Evolutionary conservation across 371 early-diverging fungal species (phyloP).

Genomic region (Batkoa obscura): DNA sequence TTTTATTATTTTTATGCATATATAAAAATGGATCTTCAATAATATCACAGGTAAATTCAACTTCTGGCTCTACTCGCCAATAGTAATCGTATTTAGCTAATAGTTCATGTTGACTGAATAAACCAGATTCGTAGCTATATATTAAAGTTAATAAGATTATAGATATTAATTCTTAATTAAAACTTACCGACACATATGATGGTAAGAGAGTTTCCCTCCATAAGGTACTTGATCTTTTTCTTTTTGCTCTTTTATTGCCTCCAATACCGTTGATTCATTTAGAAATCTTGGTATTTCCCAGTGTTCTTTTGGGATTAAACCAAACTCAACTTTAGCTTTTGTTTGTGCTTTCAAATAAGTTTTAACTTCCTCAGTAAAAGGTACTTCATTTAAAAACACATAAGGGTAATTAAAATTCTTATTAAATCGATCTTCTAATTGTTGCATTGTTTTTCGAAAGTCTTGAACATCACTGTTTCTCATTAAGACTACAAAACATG

Average conservation of each 20-base stretch:
- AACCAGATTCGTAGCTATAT: constrained; percentile 80
- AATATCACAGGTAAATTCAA: constrained; percentile 66
- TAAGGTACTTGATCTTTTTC: constrained; percentile 38
- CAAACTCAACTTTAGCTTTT: constrained; percentile 26
- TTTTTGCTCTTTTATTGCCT: constrained; percentile 23
- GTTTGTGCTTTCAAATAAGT: constrained; percentile 31
- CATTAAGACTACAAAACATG: constrained; percentile 36
- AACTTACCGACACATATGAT: no score
- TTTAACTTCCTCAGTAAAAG: constrained; percentile 54
- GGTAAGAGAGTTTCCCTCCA: constrained; percentile 64
- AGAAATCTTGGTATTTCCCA: constrained; percentile 56
- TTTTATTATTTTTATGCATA: constrained; percentile 60
- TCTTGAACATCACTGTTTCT: constrained; percentile 57
- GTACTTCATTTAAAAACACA: constrained; percentile 68
- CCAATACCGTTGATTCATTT: constrained; percentile 18
- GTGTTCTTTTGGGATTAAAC: constrained; percentile 33
- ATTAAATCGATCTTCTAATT: constrained; percentile 71
- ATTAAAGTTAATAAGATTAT: no score
- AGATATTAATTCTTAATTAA: no score
- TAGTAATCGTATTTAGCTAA: constrained; percentile 68
- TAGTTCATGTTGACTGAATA: constrained; percentile 66
- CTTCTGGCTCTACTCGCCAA: constrained; percentile 89
- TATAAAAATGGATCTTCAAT: constrained; percentile 77
- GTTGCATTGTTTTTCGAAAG: constrained; percentile 38
- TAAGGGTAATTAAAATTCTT: constrained; percentile 66